Base-by-base conservation (phyloP, 768 basidiomycete species). In the Tephrocybe sp. region DNA sequence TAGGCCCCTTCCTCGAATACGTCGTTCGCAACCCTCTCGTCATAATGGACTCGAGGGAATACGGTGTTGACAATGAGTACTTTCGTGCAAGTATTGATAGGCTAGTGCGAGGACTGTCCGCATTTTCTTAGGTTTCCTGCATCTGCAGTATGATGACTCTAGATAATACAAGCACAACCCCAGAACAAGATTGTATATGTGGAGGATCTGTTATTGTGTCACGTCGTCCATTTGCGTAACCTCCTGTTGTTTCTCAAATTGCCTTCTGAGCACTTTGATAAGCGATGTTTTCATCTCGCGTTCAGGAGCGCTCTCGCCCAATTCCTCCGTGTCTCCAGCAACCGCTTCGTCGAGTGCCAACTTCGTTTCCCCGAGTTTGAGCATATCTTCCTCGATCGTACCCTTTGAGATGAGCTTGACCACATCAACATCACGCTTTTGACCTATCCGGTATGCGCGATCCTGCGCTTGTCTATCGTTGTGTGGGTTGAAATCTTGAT, bases 401-500 rank as follows among this genome's bases (percentile, higher is more conserved):
- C 86, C 89, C 52, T 80, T 84, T 1, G 92, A 88, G 56, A 98
- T 92, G 10, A 98, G 76, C 64, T 95, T 97, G 62, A 97, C 82
- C 6, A 98, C 92, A 25, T 95, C 92, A 9, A 98, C 95, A 56
- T 95, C 86, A 43, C 86, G 83, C 63, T 90, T 92, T 67, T 97
- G 94, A 19, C 93, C 95, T 56, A 99, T 97, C 22, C 97, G 88
- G 67, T 97, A 98, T 21, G 94, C 94, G 27, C 97, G 84, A 67
- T 99, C 97, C 52, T 95, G 93, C 1, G 97, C 97, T 70, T 99
- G 97, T 53, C 88, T 83, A 68, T 98, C 97, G 64, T 99, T 99
- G 69, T 93, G 91, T 3, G 91, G 91, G 64, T 98, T 98, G 70
- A 97, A 99, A 65, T 98, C 95, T 63, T 95, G 94, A 64, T 99